Evolutionary conservation across 495 filamentous ascomycete species (phyloP).

Genomic region (Talaromyces nanjingensis): DNA sequence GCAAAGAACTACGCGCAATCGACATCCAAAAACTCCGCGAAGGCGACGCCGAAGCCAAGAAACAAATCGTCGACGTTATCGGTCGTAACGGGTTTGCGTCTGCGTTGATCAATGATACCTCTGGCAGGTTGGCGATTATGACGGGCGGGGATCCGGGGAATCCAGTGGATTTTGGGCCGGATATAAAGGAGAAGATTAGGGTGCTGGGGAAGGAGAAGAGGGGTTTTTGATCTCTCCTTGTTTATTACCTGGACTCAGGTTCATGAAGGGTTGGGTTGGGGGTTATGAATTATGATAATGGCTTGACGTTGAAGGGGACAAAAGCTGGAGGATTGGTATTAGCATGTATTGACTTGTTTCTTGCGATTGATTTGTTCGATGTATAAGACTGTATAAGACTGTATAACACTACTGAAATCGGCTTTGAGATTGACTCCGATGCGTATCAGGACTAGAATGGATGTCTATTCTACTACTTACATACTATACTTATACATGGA

Average conservation of each 20-base stretch:
- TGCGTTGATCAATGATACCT: constrained; percentile 20
- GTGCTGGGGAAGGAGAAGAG: constrained; percentile 10
- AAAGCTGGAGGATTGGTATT: neutral
- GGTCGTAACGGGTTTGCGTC: constrained; percentile 25
- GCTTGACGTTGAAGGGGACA: neutral
- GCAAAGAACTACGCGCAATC: constrained; percentile 19
- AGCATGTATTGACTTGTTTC: neutral
- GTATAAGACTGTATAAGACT: neutral
- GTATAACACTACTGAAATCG: neutral
- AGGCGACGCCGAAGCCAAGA: constrained; percentile 14
- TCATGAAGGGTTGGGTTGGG: neutral
- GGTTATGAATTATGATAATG: neutral
- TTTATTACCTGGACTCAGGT: too few species aligned
- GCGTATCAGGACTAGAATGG: neutral
- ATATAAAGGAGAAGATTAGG: constrained; percentile 18
- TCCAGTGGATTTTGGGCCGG: constrained; percentile 22
- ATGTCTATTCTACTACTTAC: neutral
- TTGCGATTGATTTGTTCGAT: neutral
- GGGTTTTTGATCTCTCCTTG: neutral
- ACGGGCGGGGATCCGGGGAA: constrained; percentile 16
- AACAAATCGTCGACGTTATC: constrained; percentile 16
- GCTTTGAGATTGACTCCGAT: neutral
- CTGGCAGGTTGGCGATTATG: constrained; percentile 21
- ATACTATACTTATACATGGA: neutral
- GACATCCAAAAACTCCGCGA: constrained; percentile 20